These are phyloP conservation scores for Colletotrichum somersetense DNA, from an alignment of 2,329 filamentous ascomycete species.

Conservation along the genomic window DNA sequence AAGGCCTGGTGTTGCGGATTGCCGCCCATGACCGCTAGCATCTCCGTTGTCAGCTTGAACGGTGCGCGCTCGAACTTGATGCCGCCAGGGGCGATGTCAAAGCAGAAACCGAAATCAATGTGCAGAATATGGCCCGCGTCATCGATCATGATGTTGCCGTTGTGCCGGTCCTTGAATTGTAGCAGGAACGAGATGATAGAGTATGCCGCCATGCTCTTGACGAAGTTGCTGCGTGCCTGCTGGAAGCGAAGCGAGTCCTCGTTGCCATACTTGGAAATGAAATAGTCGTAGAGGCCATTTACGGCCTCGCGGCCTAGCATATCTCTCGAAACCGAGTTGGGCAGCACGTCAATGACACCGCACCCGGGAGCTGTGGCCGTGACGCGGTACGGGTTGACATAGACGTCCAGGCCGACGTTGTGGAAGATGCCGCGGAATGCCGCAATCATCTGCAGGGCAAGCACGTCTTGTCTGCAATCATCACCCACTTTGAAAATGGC, in stretches of 20 bases:
- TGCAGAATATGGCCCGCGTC: constrained; percentile 97
- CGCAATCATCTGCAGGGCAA: constrained; percentile 97
- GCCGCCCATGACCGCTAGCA: constrained; percentile 99
- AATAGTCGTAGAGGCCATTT: constrained; percentile 98
- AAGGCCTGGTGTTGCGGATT: constrained; percentile 87
- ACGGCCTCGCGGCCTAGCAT: constrained; percentile 99
- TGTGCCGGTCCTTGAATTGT: constrained; percentile 99
- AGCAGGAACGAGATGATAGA: constrained; percentile 95
- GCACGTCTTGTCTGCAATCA: constrained; percentile 95
- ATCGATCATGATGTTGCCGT: constrained; percentile 99
- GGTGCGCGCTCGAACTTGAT: constrained; percentile 98
- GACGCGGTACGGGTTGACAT: constrained; percentile 96
- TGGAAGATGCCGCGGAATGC: constrained; percentile 98
- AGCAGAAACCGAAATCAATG: constrained; percentile 99
- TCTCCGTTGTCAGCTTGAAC: constrained; percentile 97
- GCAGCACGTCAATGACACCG: constrained; percentile 97
- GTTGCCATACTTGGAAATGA: constrained; percentile 95
- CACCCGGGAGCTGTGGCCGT: constrained; percentile 97
- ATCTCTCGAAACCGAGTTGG: constrained; percentile 97
- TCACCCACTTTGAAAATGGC: constrained; percentile 99
- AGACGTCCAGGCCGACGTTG: constrained; percentile 93
- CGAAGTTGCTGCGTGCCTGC: constrained; percentile 94
- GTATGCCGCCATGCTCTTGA: constrained; percentile 99
- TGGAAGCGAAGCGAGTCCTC: constrained; percentile 96
- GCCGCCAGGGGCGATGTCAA: constrained; percentile 96